Base-by-base conservation (phyloP, 1,284 basidiomycete genomes). In the Ganoderma sinense region DNA sequence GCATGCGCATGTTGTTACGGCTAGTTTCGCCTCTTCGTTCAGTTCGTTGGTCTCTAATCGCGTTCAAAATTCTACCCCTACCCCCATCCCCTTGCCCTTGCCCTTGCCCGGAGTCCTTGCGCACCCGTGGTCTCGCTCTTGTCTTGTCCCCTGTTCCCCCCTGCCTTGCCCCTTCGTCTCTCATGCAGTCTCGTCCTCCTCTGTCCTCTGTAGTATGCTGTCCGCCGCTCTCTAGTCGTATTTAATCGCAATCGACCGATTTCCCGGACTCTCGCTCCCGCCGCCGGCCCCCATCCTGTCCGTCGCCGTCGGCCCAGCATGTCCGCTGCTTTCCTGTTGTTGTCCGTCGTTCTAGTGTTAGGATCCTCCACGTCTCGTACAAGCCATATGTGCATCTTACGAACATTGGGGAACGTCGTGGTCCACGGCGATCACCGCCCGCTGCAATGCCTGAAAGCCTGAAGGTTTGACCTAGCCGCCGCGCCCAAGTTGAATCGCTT, bases 211-310 rank as follows among this genome's bases (percentile, higher is more conserved):
- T 71, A 70, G 68, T 73, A 71, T 73, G 72, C 72, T 73, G 62
- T 73, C 72, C 56, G 68, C 69, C 69, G 72, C 72, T 73, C 69
- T 73, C 72, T 68, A 71, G 68, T 71, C 72, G 66, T 73, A 73
- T 73, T 73, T 73, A 73, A 71, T 62, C 56, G 33, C 68, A 69
- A 65, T 41, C 33, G 62, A 26, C 39, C 33, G 23, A 33, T 53
- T 41, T 39, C 33, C 61, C 16, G 14, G n/a, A 13, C 60, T 23
- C 26, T 18, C 48, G 31, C 36, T 40, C 61, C 53, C 61, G 13
- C 29, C 29, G 11, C 20, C 29, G 14, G 16, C 29, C 26, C 26
- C 10, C 39, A 26, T 45, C 36, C 20, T 33, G 31, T 39, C 43
- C 20, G 48, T 56, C 48, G 20, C 58, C 29, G 29, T 53, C 53